Percentiles rank a stretch among this genome's conserved stretches.
phyloP scores from a whole-genome alignment of 1,139 yeast species.

The Yarrowia galli region DNA sequence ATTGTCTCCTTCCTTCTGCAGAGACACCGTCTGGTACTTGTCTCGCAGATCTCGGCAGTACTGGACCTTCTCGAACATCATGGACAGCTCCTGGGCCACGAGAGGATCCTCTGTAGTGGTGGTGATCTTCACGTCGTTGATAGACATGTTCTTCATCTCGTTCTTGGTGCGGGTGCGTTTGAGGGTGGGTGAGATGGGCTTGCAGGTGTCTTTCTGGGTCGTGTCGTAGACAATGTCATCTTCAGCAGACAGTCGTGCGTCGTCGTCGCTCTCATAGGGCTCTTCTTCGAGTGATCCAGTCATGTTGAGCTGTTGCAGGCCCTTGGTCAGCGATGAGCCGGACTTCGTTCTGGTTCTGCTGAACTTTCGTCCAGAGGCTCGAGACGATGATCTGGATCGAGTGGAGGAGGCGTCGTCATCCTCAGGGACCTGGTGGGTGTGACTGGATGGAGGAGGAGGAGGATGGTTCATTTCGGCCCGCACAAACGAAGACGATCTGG shows the following conservation, averaged over 20 bases:
- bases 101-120: constrained; percentile 62
- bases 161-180: constrained; percentile 28
- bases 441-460: constrained; percentile 44
- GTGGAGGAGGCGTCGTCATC: constrained; percentile 17
- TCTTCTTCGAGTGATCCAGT: constrained; percentile 31
- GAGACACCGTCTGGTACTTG: constrained; percentile 73
- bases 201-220: constrained; percentile 24
- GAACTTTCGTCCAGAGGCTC: constrained; percentile 17
- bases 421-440: constrained; percentile 28
- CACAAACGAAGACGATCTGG: constrained; percentile 41
- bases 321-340: constrained; percentile 23
- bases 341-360: constrained; percentile 15
- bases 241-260: constrained; percentile 16
- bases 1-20: constrained; percentile 76
- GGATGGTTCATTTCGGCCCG: constrained; percentile 45
- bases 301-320: constrained; percentile 22
- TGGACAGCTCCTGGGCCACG: constrained; percentile 70
- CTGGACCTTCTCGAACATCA: constrained; percentile 73
- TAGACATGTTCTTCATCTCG: constrained; percentile 28
- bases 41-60: constrained; percentile 77
- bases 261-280: constrained; percentile 31
- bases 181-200: constrained; percentile 32
- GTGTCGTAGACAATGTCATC: constrained; percentile 21
- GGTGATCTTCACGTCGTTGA: constrained; percentile 44
- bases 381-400: constrained; percentile 15